Evolutionary conservation across 176 grass and related monocot genomes (phyloP), one percentile per base, ranked within the genome.

Genomic region (Carex parvula): DNA sequence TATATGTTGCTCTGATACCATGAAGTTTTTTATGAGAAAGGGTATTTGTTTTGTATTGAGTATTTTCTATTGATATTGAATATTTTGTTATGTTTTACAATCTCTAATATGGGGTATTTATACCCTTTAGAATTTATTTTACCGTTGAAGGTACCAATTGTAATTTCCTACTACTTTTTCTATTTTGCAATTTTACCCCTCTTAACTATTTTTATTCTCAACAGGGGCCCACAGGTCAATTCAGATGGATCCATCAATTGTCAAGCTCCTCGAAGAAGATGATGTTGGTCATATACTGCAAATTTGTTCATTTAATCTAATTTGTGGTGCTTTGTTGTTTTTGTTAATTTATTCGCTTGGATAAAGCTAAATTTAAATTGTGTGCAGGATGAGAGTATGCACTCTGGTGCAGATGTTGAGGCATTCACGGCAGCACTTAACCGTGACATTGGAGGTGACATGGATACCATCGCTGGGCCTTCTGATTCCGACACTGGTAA

Each of bases 231-330:
- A 29, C 17, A 52, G 69, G 48, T 75, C 17, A 46, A 41, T 48
- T 12, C 62, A 67, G 14, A 98, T 98, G 96, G 96, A 95, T 95
- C 96, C 92, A 20, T 88, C 89, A 70, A 89, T 98, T 87, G 88
- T 93, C 86, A 93, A 92, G 93, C 89, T 98, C 29, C 86, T 98
- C 22, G 96, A 98, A 76, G 96, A 98, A 29, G 96, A 94, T 81
- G 95, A 90, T 91, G 92, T 94, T n/a, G 13, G 66, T 76, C 65
- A 11, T 32, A 56, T 84, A 84, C 70, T 39, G 33, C 76, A 17
- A 56, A 56, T 54, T 15, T 77, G 73, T 56, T 57, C 29, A 56
- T 77, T 55, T 77, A 77, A 30, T 56, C 21, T 77, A 56, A 77
- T 32, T 71, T 35, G 20, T 62, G n/a, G 5, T 62, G 8, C 20